Conservation (phyloP, 2,329 filamentous ascomycete species). For the Ophiostoma quercus region DNA sequence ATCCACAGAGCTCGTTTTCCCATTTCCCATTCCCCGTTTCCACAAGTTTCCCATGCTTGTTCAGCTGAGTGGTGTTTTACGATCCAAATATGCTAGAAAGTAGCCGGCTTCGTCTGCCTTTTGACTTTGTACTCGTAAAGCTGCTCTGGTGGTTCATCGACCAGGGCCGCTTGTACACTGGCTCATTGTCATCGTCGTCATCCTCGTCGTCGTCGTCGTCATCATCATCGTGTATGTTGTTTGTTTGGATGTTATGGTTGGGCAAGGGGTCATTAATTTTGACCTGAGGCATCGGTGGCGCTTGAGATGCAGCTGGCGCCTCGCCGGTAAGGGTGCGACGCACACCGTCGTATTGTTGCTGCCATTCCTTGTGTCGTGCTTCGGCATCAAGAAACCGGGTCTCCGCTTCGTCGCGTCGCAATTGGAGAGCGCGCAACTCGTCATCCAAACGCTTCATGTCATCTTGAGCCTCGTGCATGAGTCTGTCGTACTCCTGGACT, state of each 20-base stretch:
- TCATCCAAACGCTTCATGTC: slow-evolving; percentile 13
- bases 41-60: neutral
- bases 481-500: slow-evolving; percentile 14
- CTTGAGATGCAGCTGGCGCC: neutral
- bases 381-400: slow-evolving; percentile 10
- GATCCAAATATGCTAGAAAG: slow-evolving; percentile 13
- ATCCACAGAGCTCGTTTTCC: neutral
- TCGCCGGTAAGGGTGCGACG: neutral
- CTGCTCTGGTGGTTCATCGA: slow-evolving; percentile 13
- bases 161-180: slow-evolving; percentile 15
- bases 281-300: neutral
- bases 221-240: neutral
- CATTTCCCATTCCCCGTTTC: neutral
- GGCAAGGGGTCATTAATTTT: slow-evolving; percentile 1
- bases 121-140: slow-evolving; percentile 13
- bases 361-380: slow-evolving; percentile 14
- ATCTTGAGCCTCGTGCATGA: slow-evolving; percentile 10
- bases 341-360: slow-evolving; percentile 10
- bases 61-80: neutral
- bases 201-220: slow-evolving; percentile 14
- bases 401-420: slow-evolving; percentile 5
- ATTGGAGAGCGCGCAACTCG: slow-evolving; percentile 10
- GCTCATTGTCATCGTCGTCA: slow-evolving; percentile 12
- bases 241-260: neutral
- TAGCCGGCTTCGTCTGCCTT: slow-evolving; percentile 5